Evolutionary conservation across 495 filamentous ascomycete genomes (phyloP).

Genomic region (Aspergillus diversus): DNA sequence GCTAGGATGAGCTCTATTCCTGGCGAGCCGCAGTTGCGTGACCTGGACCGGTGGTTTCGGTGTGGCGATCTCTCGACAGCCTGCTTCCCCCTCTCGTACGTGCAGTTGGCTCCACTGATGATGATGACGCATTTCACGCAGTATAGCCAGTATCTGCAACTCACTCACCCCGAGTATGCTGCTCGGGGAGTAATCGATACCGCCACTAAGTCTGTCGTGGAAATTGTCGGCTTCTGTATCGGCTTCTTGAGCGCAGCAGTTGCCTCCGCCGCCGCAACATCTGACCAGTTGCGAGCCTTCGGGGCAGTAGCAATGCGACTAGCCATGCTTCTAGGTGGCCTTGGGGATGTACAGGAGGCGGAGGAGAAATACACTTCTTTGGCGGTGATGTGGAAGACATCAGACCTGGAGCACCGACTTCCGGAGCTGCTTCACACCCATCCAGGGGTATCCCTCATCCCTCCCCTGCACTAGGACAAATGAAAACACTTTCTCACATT

Average conservation of each 20-base stretch:
- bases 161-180: conserved; percentile 2
- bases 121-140: conserved; percentile 40
- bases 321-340: conserved; percentile 36
- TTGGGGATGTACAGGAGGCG: conserved; percentile 49
- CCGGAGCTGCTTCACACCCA: conserved; percentile 7
- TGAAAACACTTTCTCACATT: not conserved
- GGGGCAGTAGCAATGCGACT: conserved; percentile 45
- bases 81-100: conserved; percentile 32
- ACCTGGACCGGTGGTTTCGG: conserved; percentile 30
- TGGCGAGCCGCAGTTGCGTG: conserved; percentile 29
- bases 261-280: conserved; percentile 31
- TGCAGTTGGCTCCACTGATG: conserved; percentile 41
- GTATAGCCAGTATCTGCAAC: conserved; percentile 27
- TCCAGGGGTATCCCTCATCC: conserved; percentile 27
- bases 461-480: conserved; percentile 26
- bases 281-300: conserved; percentile 35
- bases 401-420: conserved; percentile 6
- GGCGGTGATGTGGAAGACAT: conserved; percentile 25
- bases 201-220: conserved; percentile 21
- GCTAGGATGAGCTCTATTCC: conserved; percentile 30
- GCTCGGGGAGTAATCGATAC: not conserved
- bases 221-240: conserved; percentile 50
- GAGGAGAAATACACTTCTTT: conserved; percentile 26
- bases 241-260: conserved; percentile 47
- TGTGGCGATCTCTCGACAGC: conserved; percentile 23